A percentile compares a stretch with the other conserved stretches of the same genome.
These are phyloP conservation scores for Cryptosporidium meleagridis DNA, from an alignment of 169 alveolate genomes.

Conservation along the genomic window DNA sequence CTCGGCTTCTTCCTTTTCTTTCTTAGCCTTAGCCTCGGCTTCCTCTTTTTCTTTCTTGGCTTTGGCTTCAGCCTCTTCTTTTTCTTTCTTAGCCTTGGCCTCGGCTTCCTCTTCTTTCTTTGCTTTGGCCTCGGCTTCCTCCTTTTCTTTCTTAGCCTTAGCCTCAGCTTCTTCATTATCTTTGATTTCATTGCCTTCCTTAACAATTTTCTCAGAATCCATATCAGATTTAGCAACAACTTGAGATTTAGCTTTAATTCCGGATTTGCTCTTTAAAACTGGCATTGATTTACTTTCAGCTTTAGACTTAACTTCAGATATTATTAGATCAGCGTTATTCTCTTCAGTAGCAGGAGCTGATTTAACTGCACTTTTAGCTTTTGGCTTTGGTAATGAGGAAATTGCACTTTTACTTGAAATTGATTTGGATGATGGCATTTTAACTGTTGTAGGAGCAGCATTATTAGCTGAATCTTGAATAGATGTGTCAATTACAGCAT, in stretches of 20 bases:
- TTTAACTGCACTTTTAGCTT: constrained; percentile 21
- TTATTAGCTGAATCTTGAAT: not conserved
- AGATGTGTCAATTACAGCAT: not conserved
- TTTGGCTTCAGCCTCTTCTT: not conserved
- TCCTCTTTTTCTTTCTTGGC: not conserved
- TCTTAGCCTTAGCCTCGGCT: not conserved
- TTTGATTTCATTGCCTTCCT: constrained; percentile 18
- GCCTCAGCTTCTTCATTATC: not conserved
- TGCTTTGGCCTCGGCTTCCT: too few species aligned
- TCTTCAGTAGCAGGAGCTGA: not conserved
- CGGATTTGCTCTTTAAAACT: not conserved
- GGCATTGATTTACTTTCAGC: not conserved
- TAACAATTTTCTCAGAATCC: not conserved
- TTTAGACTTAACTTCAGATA: constrained; percentile 14
- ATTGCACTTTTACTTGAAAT: constrained; percentile 7
- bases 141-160: too few species aligned
- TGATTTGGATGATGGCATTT: not conserved
- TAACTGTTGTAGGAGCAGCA: not conserved
- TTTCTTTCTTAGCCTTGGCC: not conserved
- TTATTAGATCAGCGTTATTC: not conserved
- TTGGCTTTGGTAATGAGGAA: constrained; percentile 62
- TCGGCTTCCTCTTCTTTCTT: constrained; percentile 13
- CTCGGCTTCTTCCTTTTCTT: not conserved
- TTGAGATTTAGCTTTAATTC: not conserved
- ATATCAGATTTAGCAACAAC: not conserved